These are phyloP conservation scores for Hirsutella rhossiliensis DNA, from an alignment of 2,329 filamentous ascomycete genomes.

Conservation along the genomic window DNA sequence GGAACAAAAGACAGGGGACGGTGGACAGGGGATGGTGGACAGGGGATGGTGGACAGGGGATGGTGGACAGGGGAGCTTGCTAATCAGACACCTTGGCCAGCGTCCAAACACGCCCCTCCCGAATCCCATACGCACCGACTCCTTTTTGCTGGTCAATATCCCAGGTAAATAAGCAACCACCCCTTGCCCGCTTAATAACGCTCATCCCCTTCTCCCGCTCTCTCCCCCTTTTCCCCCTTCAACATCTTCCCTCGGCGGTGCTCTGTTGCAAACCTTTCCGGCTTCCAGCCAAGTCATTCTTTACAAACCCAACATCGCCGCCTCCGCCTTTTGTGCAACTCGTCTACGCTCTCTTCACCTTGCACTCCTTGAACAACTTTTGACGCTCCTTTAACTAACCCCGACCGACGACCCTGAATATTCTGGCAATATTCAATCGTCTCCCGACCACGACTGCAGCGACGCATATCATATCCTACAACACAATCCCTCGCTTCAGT, in stretches of 20 bases:
- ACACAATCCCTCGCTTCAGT: neutral
- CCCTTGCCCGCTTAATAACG: neutral
- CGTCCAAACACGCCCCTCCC: no score
- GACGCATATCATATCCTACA: neutral
- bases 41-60: no score
- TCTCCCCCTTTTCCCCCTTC: neutral
- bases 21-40: no score
- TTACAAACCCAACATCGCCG: neutral
- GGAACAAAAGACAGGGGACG: no score
- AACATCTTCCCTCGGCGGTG: neutral
- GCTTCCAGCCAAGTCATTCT: neutral
- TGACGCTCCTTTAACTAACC: neutral
- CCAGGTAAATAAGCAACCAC: neutral
- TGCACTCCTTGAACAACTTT: neutral
- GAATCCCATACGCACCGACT: no score
- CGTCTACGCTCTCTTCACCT: neutral
- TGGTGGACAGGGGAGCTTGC: no score
- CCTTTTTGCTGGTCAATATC: no score
- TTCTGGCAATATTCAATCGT: slow-evolving; percentile 5
- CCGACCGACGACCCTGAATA: neutral
- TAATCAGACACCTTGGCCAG: no score
- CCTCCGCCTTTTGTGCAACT: neutral
- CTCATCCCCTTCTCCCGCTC: neutral
- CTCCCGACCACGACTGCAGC: neutral
- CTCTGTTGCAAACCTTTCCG: neutral